phyloP scores from a whole-genome alignment of 129 eudicot genomes.

The Flaveria linearis region DNA sequence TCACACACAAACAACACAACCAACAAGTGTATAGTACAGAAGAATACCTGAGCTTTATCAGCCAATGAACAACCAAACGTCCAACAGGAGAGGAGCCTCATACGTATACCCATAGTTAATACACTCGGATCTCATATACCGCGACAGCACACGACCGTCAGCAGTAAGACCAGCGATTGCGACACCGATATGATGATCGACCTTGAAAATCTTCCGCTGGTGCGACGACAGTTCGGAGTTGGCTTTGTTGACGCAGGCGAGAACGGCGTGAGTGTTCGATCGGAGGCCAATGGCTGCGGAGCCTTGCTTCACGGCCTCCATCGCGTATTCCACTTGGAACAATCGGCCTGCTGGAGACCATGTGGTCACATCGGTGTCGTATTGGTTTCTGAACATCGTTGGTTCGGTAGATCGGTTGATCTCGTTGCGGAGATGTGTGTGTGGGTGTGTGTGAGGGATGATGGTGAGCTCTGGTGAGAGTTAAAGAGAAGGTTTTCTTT shows the following conservation, averaged over 20 bases:
- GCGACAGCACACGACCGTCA: slow-evolving; percentile 90
- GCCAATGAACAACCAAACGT: slow-evolving; percentile 96
- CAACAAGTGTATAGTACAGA: too few relatives aligned
- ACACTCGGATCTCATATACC: slow-evolving; percentile 89
- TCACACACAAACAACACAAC: too few relatives aligned
- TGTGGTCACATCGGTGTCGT: slow-evolving; percentile 83
- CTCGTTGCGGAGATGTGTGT: slow-evolving; percentile 15
- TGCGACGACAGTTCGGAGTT: slow-evolving; percentile 92
- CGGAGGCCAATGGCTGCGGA: slow-evolving; percentile 97
- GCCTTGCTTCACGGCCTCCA: slow-evolving; percentile 99
- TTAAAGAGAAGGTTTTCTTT: slow-evolving; percentile 56
- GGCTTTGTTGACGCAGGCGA: slow-evolving; percentile 87
- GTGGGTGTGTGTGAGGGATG: neutral
- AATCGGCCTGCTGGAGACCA: slow-evolving; percentile 99
- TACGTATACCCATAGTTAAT: slow-evolving; percentile 74
- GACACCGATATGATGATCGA: slow-evolving; percentile 95
- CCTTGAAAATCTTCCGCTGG: slow-evolving; percentile 96
- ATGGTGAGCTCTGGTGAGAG: slow-evolving; percentile 5
- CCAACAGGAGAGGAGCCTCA: slow-evolving; percentile 92
- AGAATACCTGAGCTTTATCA: slow-evolving; percentile 84
- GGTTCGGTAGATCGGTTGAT: neutral
- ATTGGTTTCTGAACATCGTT: slow-evolving; percentile 84
- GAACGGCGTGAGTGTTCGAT: slow-evolving; percentile 91
- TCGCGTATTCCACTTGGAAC: slow-evolving; percentile 95
- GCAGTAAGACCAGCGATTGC: slow-evolving; percentile 98